Evolutionary conservation across 192 early-diverging fungal species (phyloP), one percentile per base, ranked within the genome.

Genomic region (Anaeromyces robustus): DNA sequence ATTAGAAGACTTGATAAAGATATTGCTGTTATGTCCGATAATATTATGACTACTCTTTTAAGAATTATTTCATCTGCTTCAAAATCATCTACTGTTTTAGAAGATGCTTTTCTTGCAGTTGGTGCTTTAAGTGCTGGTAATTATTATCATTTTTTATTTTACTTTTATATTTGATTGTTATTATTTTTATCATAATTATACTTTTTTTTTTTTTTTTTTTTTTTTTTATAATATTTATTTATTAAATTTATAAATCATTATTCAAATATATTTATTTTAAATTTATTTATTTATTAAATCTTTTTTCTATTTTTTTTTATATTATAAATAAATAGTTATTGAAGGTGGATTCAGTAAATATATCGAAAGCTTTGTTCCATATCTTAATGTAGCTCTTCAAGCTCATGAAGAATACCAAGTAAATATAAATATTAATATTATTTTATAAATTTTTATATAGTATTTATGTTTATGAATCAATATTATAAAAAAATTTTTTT

Each of bases 81-180:
- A 78, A 96, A 93, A 85, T 89, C 89, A 41, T 93, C 98, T 0
- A 95, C 94, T 29, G 93, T 94, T 31, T 89, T 91, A 59, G 98
- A 99, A 86, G 98, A 99, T 81, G 92, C 92, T 0, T 98, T 97
- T 87, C 87, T 98, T 82, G 88, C 94, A 41, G 92, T 98, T 29
- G 94, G 97, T 29, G 93, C 97, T 2, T 84, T 99, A 80, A 92
- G 92, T 28, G 88, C 86, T 78, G 92, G 90, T 92, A 83, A 39
- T 81, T 52, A 59, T 29, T n/a, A 26, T 6, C 16, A 85, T 13
- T 39, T 43, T 82, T 85, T 29, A 12, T 29, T 32, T 12, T 29
- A 84, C 12, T 31, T 81, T 29, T 26, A 52, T 31, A 81, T n/a
- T n/a, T n/a, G n/a, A n/a, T n/a, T n/a, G n/a, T n/a, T n/a, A n/a